Evolutionary conservation across 164 flowering plant species (phyloP).

Genomic region (Piper betle): DNA sequence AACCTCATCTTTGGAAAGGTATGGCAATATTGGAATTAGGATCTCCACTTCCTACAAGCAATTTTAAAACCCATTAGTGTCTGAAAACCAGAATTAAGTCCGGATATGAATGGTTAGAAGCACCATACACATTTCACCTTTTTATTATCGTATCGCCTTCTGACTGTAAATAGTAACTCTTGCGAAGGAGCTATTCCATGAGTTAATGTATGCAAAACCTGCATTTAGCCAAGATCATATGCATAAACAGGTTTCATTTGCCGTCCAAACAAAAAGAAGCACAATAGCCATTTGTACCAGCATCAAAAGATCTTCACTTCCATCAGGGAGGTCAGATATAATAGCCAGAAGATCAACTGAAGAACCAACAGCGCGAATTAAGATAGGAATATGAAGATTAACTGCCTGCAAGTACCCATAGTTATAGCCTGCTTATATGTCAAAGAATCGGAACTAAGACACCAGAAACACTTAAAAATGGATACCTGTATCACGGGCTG

Average conservation of each 20-base stretch:
- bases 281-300: slow-evolving; percentile 33
- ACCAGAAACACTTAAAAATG: background rate
- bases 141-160: slow-evolving; percentile 55
- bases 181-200: slow-evolving; percentile 70
- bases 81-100: background rate
- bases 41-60: slow-evolving; percentile 70
- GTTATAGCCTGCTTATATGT: slow-evolving; percentile 3
- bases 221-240: slow-evolving; percentile 4
- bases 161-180: slow-evolving; percentile 48
- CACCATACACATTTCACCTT: slow-evolving; percentile 36
- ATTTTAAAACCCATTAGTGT: slow-evolving; percentile 4
- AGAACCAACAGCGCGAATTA: slow-evolving; percentile 84
- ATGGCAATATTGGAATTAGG: slow-evolving; percentile 65
- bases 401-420: slow-evolving; percentile 53
- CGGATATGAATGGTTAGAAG: background rate
- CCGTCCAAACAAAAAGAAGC: background rate
- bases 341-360: slow-evolving; percentile 73
- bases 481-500: slow-evolving; percentile 67
- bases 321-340: slow-evolving; percentile 79
- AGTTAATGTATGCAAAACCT: slow-evolving; percentile 84
- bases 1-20: slow-evolving; percentile 83
- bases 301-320: slow-evolving; percentile 71
- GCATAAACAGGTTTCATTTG: background rate
- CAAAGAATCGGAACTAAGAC: background rate
- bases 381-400: slow-evolving; percentile 72